Evolutionary conservation across 2,329 filamentous ascomycete species (phyloP).

Genomic region (Penicillium expansum): DNA sequence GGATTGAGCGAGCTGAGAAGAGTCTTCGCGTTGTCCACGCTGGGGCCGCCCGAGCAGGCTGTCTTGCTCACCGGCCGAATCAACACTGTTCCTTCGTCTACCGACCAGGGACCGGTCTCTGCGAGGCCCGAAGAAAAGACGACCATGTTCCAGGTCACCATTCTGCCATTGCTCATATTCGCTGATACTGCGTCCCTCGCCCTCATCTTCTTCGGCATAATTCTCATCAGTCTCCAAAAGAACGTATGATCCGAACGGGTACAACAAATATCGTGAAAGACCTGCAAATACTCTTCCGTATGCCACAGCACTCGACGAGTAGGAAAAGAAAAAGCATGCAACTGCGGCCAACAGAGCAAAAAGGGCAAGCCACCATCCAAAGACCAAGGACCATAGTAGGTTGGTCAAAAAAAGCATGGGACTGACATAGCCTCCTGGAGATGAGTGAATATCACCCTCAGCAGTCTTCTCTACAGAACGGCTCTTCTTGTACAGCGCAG

Average conservation of each 20-base stretch:
- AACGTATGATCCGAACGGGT: conserved; percentile 96
- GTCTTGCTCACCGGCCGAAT: conserved; percentile 84
- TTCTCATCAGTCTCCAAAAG: conserved; percentile 89
- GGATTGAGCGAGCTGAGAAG: conserved; percentile 46
- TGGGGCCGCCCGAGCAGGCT: conserved; percentile 73
- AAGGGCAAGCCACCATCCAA: conserved; percentile 93
- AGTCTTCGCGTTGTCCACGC: conserved; percentile 48
- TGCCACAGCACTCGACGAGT: conserved; percentile 73
- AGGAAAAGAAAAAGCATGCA: conserved; percentile 75
- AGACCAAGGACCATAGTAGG: conserved; percentile 80
- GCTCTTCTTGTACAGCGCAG: conserved; percentile 95
- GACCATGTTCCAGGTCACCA: conserved; percentile 91
- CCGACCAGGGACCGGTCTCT: conserved; percentile 76
- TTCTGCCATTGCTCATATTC: conserved; percentile 99
- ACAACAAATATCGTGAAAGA: conserved; percentile 81
- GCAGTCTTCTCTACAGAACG: conserved; percentile 94
- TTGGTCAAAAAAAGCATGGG: conserved; percentile 86
- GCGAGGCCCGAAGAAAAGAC: conserved; percentile 88
- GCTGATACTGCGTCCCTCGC: conserved; percentile 93
- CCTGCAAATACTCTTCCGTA: conserved; percentile 86
- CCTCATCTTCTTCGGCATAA: conserved; percentile 90
- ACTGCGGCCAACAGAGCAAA: conserved; percentile 71
- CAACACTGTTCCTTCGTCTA: conserved; percentile 80
- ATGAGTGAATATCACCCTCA: conserved; percentile 94
- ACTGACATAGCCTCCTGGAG: conserved; percentile 82